phyloP scores from a whole-genome alignment of 108 stramenopile genomes.

The Cyclotella kingstonii region DNA sequence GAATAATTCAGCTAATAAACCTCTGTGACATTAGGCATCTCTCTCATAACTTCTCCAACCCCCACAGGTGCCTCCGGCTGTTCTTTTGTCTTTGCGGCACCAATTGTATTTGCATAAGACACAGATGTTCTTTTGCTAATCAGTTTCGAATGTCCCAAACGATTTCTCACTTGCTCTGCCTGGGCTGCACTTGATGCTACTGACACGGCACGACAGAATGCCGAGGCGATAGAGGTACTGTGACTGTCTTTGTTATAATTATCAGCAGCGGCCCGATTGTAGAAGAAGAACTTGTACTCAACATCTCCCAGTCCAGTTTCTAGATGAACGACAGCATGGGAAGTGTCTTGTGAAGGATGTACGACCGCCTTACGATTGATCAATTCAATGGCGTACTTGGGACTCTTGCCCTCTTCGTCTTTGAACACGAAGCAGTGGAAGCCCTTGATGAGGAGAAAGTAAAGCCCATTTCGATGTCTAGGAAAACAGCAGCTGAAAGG shows the following conservation, averaged over 20 bases:
- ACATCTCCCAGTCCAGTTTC: conserved; percentile 72
- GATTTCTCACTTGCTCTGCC: conserved; percentile 36
- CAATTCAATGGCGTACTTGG: conserved; percentile 78
- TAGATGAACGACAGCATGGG: conserved; percentile 39
- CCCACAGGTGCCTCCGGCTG: conserved; percentile 62
- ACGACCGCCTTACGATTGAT: conserved; percentile 49
- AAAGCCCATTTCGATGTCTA: conserved; percentile 29
- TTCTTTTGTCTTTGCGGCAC: conserved; percentile 64
- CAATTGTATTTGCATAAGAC: conserved; percentile 64
- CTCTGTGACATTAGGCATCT: conserved; percentile 23
- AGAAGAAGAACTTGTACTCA: conserved; percentile 66
- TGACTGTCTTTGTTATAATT: not conserved
- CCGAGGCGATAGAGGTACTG: not conserved
- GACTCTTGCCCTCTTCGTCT: conserved; percentile 47
- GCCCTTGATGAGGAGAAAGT: conserved; percentile 75
- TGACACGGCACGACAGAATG: conserved; percentile 49
- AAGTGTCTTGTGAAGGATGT: conserved; percentile 29
- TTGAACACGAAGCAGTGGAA: conserved; percentile 75
- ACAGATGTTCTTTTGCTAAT: conserved; percentile 57
- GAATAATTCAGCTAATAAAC: too few species aligned
- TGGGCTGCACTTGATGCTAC: conserved; percentile 26
- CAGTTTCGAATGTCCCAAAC: conserved; percentile 74
- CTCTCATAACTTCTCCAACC: conserved; percentile 50
- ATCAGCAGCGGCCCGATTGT: conserved; percentile 27
- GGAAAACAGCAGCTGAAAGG: conserved; percentile 17